A percentile compares a stretch with the other conserved stretches of the same genome.
phyloP scores from a whole-genome alignment of 208 protist genomes.

The Trypanosoma rangeli region DNA sequence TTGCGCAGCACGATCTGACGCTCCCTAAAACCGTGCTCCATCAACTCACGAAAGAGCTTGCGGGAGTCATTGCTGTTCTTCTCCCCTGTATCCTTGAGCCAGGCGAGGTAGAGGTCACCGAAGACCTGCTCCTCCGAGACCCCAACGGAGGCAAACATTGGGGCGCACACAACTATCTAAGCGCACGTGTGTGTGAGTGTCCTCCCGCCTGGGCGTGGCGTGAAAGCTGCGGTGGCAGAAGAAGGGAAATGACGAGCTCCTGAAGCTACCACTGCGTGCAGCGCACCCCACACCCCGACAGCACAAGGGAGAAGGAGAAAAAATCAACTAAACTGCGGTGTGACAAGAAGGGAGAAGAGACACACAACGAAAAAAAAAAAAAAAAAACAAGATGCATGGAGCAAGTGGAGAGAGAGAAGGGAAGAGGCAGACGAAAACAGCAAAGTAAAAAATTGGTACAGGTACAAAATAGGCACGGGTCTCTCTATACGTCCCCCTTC shows the following conservation, averaged over 20 bases:
- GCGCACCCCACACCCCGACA: too few relatives aligned
- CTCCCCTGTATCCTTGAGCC: constrained; percentile 89
- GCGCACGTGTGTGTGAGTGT: constrained; percentile 10
- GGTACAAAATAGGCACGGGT: not conserved
- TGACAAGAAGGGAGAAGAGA: too few relatives aligned
- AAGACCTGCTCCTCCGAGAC: constrained; percentile 81
- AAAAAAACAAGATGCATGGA: constrained; percentile 12
- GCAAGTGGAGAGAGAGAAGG: not conserved
- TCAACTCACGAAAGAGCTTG: constrained; percentile 75
- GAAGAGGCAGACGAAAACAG: not conserved
- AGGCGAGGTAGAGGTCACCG: constrained; percentile 80
- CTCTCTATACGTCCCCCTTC: not conserved
- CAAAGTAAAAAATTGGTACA: not conserved
- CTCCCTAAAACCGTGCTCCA: constrained; percentile 70
- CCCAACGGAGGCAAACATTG: constrained; percentile 69
- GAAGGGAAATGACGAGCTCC: not conserved
- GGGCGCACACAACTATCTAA: not conserved
- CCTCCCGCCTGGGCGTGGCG: too few relatives aligned
- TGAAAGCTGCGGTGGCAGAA: too few relatives aligned
- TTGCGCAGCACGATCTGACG: constrained; percentile 65
- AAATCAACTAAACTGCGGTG: too few relatives aligned
- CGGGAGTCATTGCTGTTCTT: constrained; percentile 71
- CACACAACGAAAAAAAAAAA: constrained; percentile 9
- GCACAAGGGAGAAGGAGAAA: too few relatives aligned
- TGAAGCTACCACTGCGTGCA: not conserved